Evolutionary conservation across 192 early-diverging fungal species (phyloP).

Genomic region (Physocladia obscura): DNA sequence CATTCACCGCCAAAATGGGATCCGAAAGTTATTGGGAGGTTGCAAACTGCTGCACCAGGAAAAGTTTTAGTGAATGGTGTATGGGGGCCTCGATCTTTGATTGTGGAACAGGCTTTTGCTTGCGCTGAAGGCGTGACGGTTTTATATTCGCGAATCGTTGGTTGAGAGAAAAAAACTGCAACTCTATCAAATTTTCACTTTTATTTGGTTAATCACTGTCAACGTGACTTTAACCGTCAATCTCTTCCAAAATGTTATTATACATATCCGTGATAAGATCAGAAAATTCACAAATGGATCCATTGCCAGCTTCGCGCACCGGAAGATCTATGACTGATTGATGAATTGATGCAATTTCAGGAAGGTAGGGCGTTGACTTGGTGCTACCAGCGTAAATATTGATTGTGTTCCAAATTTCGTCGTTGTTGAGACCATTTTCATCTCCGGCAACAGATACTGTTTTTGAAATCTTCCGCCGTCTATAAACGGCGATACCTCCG

Average conservation of each 20-base stretch:
- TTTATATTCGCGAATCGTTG: constrained; percentile 17
- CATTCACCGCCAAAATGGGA: constrained; percentile 1
- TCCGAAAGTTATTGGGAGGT: neutral
- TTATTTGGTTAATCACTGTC: too few species aligned
- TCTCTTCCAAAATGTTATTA: neutral
- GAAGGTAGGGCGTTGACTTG: too few species aligned
- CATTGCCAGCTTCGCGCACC: too few species aligned
- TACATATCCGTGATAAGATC: neutral
- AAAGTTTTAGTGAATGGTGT: neutral
- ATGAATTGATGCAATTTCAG: too few species aligned
- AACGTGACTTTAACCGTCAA: too few species aligned
- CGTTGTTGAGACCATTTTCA: too few species aligned
- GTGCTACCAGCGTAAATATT: neutral
- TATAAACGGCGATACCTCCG: too few species aligned
- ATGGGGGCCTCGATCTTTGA: neutral
- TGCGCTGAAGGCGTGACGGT: constrained; percentile 24
- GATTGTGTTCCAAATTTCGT: too few species aligned
- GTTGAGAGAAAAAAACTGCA: neutral
- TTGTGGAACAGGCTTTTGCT: constrained; percentile 29
- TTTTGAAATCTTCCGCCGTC: too few species aligned
- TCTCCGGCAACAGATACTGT: too few species aligned
- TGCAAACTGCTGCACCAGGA: constrained; percentile 29
- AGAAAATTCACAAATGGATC: neutral
- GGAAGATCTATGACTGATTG: too few species aligned
- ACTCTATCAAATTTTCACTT: too few species aligned